Percentiles rank a stretch among this genome's conserved stretches.
phyloP scores from a whole-genome alignment of 306 rosid species.

The Arachis stenosperma region DNA sequence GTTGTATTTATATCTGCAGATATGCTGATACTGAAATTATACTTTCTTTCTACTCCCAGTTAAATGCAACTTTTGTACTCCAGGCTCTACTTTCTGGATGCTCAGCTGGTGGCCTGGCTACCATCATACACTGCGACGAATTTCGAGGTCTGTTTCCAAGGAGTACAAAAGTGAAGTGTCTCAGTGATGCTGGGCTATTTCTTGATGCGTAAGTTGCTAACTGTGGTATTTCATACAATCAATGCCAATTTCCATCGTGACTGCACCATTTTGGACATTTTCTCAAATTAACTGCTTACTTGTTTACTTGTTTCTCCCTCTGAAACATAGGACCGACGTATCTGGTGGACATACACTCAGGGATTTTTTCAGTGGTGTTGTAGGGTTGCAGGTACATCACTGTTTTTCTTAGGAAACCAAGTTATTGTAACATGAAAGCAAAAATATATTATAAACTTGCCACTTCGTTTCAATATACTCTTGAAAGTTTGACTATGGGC shows the following conservation, averaged over 20 bases:
- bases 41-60: conserved; percentile 24
- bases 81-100: conserved; percentile 99
- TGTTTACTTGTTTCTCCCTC: conserved; percentile 5
- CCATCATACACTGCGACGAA: conserved; percentile 85
- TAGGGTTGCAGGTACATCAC: conserved; percentile 64
- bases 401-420: background rate
- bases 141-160: conserved; percentile 63
- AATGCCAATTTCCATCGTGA: conserved; percentile 19
- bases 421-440: conserved; percentile 15
- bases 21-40: background rate
- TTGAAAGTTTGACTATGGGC: conserved; percentile 3
- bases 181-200: conserved; percentile 93
- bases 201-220: conserved; percentile 69
- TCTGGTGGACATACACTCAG: conserved; percentile 70
- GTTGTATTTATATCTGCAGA: conserved; percentile 29
- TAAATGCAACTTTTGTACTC: conserved; percentile 23
- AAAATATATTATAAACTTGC: background rate
- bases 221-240: conserved; percentile 6
- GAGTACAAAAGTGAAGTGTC: conserved; percentile 79
- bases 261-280: background rate
- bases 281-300: conserved; percentile 8
- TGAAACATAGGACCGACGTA: conserved; percentile 61
- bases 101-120: conserved; percentile 91
- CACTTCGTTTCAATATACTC: background rate
- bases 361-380: conserved; percentile 67